Base-by-base conservation (phyloP, 129 eudicot genomes). In the Saussurea involucrata region DNA sequence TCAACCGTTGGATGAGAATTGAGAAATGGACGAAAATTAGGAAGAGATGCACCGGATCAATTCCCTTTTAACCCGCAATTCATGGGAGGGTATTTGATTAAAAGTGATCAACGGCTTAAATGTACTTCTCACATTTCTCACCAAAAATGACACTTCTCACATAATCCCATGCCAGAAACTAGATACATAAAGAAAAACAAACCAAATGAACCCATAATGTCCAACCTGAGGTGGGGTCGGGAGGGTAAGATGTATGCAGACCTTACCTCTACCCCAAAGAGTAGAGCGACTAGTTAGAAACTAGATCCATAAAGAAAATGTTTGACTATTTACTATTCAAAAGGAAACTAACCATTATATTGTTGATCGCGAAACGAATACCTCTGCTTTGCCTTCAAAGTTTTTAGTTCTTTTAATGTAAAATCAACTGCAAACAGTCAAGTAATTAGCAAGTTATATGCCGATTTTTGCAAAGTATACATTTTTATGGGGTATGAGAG, bases 331-430 rank as follows among this genome's bases (percentile, higher is more conserved):
- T 27, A 32, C 6, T n/a, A 40, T 28, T 55, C n/a, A 65, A 44
- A 37, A 63, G 32, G 33, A 8, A 69, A 72, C 90, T 83, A 36
- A 90, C 98, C 98, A 37, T 93, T 90, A 72, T 93, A 81, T 49
- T 93, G 97, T 65, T 87, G 92, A 85, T 93, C 97, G 31, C 98
- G 90, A 76, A 88, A 93, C 6, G 86, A 20, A 69, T 31, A 90
- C 79, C 97, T 84, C 84, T 90, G 97, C 80, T 88, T 90, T 76
- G 91, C 81, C 70, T 86, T 77, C 86, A 93, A 76, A 27, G 92
- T 74, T 85, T 87, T 86, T 13, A 94, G 76, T 84, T 94, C 98
- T 67, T 87, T 69, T 66, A 92, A 84, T 37, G 97, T 94, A 75
- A 95, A 91, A 79, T 93, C 98, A 87, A 93, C 98, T 92, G 96